Percentiles rank a stretch among this genome's conserved stretches.
Conservation (phyloP, 1,284 basidiomycete genomes). For the Ceratobasidium sp. region DNA sequence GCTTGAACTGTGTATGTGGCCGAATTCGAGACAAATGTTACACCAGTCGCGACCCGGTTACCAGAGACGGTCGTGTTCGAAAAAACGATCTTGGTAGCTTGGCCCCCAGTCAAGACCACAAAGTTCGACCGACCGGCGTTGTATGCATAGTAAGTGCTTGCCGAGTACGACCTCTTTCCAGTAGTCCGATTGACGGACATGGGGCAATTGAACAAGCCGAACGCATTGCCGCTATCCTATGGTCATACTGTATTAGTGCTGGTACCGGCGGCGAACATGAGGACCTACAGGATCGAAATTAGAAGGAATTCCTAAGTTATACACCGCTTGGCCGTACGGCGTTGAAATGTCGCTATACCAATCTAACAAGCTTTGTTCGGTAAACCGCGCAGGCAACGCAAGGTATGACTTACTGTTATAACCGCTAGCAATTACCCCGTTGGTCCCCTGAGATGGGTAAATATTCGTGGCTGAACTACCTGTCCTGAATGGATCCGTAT, state of each 20-base stretch:
- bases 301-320: conserved; percentile 41
- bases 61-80: conserved; percentile 49
- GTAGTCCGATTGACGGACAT: conserved; percentile 52
- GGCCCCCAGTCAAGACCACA: conserved; percentile 52
- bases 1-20: conserved; percentile 52
- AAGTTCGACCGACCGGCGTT: conserved; percentile 52
- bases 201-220: conserved; percentile 46
- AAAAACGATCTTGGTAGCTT: conserved; percentile 54
- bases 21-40: conserved; percentile 53
- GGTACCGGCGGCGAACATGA: not conserved
- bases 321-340: conserved; percentile 42
- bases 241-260: not conserved
- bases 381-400: conserved; percentile 50
- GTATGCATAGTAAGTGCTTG: conserved; percentile 54
- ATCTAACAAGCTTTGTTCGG: conserved; percentile 48
- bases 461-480: conserved; percentile 51
- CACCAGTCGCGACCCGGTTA: conserved; percentile 51
- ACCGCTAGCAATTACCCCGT: conserved; percentile 53
- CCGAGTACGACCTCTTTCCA: conserved; percentile 53
- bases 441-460: conserved; percentile 53
- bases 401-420: conserved; percentile 52
- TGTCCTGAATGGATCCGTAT: conserved; percentile 51
- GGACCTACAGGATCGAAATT: conserved; percentile 45
- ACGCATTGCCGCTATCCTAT: conserved; percentile 38
- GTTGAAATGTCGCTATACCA: conserved; percentile 47